phyloP scores from a whole-genome alignment of 345 rosid genomes.

The Gossypium mustelinum region DNA sequence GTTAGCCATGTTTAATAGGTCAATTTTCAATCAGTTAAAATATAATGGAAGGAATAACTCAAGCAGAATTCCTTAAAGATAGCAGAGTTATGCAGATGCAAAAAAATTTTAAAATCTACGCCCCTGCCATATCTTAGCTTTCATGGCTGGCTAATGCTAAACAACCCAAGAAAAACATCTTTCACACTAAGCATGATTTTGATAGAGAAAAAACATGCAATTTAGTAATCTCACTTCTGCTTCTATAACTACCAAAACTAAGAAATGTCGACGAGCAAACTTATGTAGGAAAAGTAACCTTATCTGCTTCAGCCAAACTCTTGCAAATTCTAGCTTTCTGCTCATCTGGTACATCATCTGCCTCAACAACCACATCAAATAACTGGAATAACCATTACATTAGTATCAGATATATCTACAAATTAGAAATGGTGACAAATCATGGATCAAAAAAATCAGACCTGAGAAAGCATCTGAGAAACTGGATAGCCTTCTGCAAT shows the following conservation, averaged over 20 bases:
- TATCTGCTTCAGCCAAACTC: conserved; percentile 70
- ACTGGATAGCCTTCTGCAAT: conserved; percentile 92
- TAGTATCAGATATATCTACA: conserved; percentile 11
- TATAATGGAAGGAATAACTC: neutral
- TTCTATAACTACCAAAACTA: neutral
- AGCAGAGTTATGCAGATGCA: neutral
- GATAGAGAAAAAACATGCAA: neutral
- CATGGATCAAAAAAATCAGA: conserved; percentile 17
- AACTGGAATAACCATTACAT: conserved; percentile 40
- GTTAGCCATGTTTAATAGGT: neutral
- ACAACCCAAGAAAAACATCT: neutral
- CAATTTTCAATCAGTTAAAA: neutral
- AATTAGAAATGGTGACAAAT: neutral
- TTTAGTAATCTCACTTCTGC: neutral
- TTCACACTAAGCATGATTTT: neutral
- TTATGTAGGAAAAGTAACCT: conserved; percentile 39
- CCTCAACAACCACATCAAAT: conserved; percentile 59
- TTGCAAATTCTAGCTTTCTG: conserved; percentile 91
- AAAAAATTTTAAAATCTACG: neutral
- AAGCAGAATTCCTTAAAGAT: neutral
- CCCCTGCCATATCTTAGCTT: conserved; percentile 1
- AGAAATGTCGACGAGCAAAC: conserved; percentile 3
- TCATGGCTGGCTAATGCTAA: neutral
- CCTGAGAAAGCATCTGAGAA: conserved; percentile 85
- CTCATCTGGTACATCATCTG: conserved; percentile 71